These are phyloP conservation scores for Cordyceps farinosa DNA, from an alignment of 2,329 filamentous ascomycete species.

Conservation along the genomic window DNA sequence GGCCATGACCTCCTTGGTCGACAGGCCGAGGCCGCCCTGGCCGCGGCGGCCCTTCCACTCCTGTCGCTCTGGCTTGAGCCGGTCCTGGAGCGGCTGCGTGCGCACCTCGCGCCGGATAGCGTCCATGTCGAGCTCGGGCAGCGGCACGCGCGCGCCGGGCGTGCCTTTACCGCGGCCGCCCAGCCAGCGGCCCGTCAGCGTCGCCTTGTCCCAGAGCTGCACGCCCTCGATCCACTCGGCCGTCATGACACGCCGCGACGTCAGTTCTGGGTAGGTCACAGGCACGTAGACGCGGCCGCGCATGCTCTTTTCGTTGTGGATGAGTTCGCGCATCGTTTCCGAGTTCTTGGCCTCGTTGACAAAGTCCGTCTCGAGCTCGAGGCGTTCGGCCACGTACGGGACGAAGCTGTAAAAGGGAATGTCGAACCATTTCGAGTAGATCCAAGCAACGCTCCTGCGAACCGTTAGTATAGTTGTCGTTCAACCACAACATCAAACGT, in stretches of 20 bases:
- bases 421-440: constrained; percentile 86
- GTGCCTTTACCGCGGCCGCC: constrained; percentile 74
- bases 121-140: constrained; percentile 50
- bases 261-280: constrained; percentile 76
- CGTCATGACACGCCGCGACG: constrained; percentile 79
- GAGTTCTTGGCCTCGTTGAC: constrained; percentile 86
- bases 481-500: constrained; percentile 30
- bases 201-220: constrained; percentile 85
- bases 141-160: constrained; percentile 67
- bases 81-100: constrained; percentile 51
- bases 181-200: constrained; percentile 72
- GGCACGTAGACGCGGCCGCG: constrained; percentile 84
- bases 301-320: constrained; percentile 71
- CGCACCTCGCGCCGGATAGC: constrained; percentile 43
- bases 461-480: constrained; percentile 19
- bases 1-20: constrained; percentile 83
- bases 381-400: constrained; percentile 87
- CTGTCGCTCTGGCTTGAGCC: constrained; percentile 75
- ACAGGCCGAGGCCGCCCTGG: constrained; percentile 79
- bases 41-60: constrained; percentile 71
- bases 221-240: constrained; percentile 98
- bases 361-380: constrained; percentile 93
- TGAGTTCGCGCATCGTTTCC: constrained; percentile 74
- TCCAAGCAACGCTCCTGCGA: constrained; percentile 67
- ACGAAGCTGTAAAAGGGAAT: constrained; percentile 89